Evolutionary conservation across 495 filamentous ascomycete genomes (phyloP).

Genomic region (Acidomyces sp.): DNA sequence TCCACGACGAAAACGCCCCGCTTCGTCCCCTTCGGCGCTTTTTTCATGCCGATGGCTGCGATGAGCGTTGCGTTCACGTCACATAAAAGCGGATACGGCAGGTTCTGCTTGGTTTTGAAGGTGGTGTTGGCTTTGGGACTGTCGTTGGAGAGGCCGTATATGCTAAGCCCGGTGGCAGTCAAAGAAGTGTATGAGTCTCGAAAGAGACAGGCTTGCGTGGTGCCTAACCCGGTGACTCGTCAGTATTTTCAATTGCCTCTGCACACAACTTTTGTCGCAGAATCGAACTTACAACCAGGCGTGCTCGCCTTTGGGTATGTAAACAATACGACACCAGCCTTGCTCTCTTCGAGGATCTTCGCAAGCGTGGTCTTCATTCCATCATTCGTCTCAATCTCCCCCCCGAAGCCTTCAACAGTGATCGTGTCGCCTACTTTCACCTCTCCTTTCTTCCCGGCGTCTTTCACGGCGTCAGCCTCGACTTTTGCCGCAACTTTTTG

Average conservation of each 20-base stretch:
- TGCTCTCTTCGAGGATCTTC: constrained; percentile 65
- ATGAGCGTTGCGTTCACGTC: constrained; percentile 55
- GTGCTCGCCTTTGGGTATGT: constrained; percentile 94
- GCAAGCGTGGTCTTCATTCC: constrained; percentile 63
- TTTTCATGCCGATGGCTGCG: constrained; percentile 30
- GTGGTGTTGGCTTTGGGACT: constrained; percentile 77
- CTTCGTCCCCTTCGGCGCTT: constrained; percentile 42
- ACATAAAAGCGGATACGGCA: constrained; percentile 83
- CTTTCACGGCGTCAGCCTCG: constrained; percentile 9
- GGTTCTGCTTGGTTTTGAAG: constrained; percentile 75
- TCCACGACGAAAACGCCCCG: constrained; percentile 80
- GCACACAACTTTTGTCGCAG: background rate
- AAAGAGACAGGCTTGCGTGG: constrained; percentile 84
- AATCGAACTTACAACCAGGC: constrained; percentile 66
- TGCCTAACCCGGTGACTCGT: no score
- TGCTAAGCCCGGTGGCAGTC: constrained; percentile 63
- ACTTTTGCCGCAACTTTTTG: constrained; percentile 20
- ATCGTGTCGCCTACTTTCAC: constrained; percentile 38
- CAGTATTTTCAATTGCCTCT: background rate
- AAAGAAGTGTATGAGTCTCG: constrained; percentile 67
- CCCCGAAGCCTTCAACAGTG: constrained; percentile 59
- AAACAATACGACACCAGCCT: constrained; percentile 78
- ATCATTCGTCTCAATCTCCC: constrained; percentile 73
- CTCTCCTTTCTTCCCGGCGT: constrained; percentile 8
- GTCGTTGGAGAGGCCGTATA: constrained; percentile 83